Evolutionary conservation across 1,284 basidiomycete species (phyloP), one percentile per base, ranked within the genome.

Genomic region (Vanrija humicola): DNA sequence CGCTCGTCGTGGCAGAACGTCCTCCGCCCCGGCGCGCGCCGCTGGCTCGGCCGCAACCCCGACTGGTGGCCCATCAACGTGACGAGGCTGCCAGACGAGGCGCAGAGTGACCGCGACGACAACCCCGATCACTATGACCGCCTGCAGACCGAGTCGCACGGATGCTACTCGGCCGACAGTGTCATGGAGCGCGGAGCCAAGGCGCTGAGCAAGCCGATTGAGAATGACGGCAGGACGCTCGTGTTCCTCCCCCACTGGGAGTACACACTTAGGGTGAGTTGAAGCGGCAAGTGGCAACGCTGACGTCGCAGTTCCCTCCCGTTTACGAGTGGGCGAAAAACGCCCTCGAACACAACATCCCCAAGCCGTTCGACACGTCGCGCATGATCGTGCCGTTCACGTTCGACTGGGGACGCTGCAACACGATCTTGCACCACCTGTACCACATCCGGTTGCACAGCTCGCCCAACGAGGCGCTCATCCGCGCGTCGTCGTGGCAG

Each of bases 301-400:
- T 34, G 34, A 34, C 34, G 1, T 14, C 5, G 12, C 34, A 42
- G n/a, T 42, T 42, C 19, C 40, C 40, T 21, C n/a, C n/a, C 5
- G 19, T 42, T n/a, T 48, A 56, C n/a, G 50, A 55, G 26, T 62
- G 60, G 60, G 46, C 51, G 6, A 26, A 47, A 6, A 55, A 56
- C 34, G 48, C 68, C 3, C 51, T 64, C 0, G 50, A 59, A 1
- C 53, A 65, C 28, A 57, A 69, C 25, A 55, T 61, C 1, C 66
- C 63, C 18, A 7, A 50, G 7, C 46, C 55, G 25, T 62, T 65
- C 26, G 64, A 67, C 45, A 43, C 50, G 9, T 58, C 63, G 16
- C 56, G 60, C 19, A 58, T 73, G 38, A 65, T 74, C 42, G 56
- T 74, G 16, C 73, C 73, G 7, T 74, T 75, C 56, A 71, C 72